Conservation (phyloP, 768 basidiomycete genomes). For the Suillus paluster region DNA sequence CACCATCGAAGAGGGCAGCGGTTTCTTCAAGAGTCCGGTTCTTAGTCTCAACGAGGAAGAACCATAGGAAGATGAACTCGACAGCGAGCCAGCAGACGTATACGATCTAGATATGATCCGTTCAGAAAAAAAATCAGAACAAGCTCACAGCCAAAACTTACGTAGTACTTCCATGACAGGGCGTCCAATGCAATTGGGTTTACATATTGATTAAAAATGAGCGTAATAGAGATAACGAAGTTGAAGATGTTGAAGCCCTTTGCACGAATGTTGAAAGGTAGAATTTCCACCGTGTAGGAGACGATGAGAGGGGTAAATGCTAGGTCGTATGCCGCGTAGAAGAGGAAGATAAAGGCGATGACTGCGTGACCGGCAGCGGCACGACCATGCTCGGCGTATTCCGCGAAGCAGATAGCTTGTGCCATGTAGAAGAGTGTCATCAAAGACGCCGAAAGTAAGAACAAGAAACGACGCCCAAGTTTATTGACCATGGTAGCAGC, state of each 20-base stretch:
- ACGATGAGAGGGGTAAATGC: slow-evolving; percentile 89
- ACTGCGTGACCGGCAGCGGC: slow-evolving; percentile 64
- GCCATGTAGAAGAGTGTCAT: slow-evolving; percentile 71
- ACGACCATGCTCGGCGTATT: slow-evolving; percentile 49
- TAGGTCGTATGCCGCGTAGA: slow-evolving; percentile 78
- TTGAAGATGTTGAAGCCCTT: slow-evolving; percentile 87
- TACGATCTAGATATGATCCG: slow-evolving; percentile 47
- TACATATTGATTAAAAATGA: slow-evolving; percentile 90
- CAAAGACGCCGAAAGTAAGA: slow-evolving; percentile 59
- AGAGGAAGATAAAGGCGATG: slow-evolving; percentile 85
- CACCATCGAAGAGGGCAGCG: slow-evolving; percentile 79
- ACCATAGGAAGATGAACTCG: slow-evolving; percentile 67
- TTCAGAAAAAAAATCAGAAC: background rate
- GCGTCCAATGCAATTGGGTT: slow-evolving; percentile 76
- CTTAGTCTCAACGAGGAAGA: slow-evolving; percentile 76
- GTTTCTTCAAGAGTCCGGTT: slow-evolving; percentile 80
- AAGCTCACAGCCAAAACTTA: slow-evolving; percentile 29
- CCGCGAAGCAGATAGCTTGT: slow-evolving; percentile 69
- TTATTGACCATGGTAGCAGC: slow-evolving; percentile 68
- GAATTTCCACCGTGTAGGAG: slow-evolving; percentile 87
- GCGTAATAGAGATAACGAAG: slow-evolving; percentile 74
- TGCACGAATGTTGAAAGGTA: slow-evolving; percentile 81
- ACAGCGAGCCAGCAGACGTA: slow-evolving; percentile 73
- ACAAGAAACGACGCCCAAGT: slow-evolving; percentile 71
- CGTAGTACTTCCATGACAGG: slow-evolving; percentile 80